phyloP scores from a whole-genome alignment of 768 basidiomycete species.

The Leccinum pellstonianum region DNA sequence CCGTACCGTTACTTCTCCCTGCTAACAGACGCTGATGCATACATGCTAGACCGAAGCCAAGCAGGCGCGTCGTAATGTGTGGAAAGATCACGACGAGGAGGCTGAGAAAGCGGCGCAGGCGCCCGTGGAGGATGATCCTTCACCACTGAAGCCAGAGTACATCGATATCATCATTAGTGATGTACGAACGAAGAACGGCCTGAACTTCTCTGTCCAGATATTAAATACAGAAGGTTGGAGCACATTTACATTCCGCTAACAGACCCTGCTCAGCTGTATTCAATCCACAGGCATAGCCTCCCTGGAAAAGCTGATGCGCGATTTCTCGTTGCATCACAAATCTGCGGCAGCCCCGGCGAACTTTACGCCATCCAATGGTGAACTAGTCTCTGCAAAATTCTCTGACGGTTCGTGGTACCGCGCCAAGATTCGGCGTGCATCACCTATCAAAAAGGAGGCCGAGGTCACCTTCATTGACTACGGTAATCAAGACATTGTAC shows the following conservation, averaged over 20 bases:
- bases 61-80: slow-evolving; percentile 74
- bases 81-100: slow-evolving; percentile 80
- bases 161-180: slow-evolving; percentile 92
- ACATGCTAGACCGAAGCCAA: slow-evolving; percentile 75
- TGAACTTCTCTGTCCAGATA: slow-evolving; percentile 90
- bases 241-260: not conserved
- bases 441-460: slow-evolving; percentile 87
- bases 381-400: slow-evolving; percentile 93
- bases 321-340: slow-evolving; percentile 86
- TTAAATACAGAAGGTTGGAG: slow-evolving; percentile 84
- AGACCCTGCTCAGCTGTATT: not conserved
- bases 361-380: slow-evolving; percentile 80
- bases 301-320: slow-evolving; percentile 90
- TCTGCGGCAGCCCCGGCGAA: slow-evolving; percentile 59
- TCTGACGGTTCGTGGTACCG: slow-evolving; percentile 96
- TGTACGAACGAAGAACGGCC: slow-evolving; percentile 67
- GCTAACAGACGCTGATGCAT: slow-evolving; percentile 3
- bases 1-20: slow-evolving; percentile 13
- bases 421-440: slow-evolving; percentile 84
- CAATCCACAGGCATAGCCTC: slow-evolving; percentile 72
- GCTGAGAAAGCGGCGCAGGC: slow-evolving; percentile 56
- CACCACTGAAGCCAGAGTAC: slow-evolving; percentile 76
- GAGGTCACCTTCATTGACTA: slow-evolving; percentile 95
- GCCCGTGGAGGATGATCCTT: slow-evolving; percentile 43
- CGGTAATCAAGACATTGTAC: slow-evolving; percentile 88